Evolutionary conservation across 2,329 filamentous ascomycete species (phyloP).

Genomic region (Fusarium haematococcum): DNA sequence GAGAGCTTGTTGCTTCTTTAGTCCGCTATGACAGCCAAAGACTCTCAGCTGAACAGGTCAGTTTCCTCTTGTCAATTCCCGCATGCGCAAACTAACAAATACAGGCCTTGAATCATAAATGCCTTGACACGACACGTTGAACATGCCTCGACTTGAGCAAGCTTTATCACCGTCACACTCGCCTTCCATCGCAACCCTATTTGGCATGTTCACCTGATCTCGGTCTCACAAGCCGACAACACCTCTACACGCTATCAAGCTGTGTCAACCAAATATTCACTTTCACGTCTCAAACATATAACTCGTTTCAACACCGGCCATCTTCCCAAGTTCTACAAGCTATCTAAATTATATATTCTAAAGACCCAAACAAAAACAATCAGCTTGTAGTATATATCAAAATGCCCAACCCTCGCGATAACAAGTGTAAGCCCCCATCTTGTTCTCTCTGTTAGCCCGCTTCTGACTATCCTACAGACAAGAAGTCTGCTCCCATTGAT

Average conservation of each 20-base stretch:
- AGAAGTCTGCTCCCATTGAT: constrained; percentile 2
- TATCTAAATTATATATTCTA: neutral
- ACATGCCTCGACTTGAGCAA: neutral
- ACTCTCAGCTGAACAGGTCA: constrained; percentile 68
- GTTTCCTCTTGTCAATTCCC: neutral
- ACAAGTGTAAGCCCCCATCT: neutral
- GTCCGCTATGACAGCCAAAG: constrained; percentile 80
- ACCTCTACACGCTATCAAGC: neutral
- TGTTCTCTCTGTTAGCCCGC: accelerated
- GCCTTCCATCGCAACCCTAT: neutral
- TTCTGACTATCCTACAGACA: constrained; percentile 2
- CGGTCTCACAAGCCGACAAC: neutral
- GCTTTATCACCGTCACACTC: neutral
- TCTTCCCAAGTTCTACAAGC: neutral
- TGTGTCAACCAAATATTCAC: neutral
- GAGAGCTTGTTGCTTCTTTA: constrained; percentile 74
- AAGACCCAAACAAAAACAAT: neutral
- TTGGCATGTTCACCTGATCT: neutral
- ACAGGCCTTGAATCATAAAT: constrained; percentile 41
- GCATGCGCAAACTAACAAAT: constrained; percentile 4
- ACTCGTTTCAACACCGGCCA: neutral
- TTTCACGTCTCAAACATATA: neutral
- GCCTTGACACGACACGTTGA: constrained; percentile 12
- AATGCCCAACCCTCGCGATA: neutral
- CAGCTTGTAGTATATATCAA: neutral